Evolutionary conservation across 2,329 filamentous ascomycete genomes (phyloP).

Genomic region (Pleurostoma richardsiae): DNA sequence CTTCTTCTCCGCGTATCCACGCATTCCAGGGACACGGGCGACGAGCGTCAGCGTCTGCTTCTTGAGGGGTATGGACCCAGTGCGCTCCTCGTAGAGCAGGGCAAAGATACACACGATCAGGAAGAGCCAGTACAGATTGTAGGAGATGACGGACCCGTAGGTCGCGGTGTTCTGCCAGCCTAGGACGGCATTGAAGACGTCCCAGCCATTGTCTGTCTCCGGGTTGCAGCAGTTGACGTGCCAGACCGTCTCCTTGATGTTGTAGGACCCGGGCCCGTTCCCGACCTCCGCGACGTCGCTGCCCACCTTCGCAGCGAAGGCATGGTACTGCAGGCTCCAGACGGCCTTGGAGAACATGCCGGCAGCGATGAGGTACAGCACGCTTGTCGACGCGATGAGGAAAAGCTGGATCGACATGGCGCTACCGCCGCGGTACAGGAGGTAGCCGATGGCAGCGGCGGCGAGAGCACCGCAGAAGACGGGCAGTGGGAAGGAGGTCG

Average conservation of each 20-base stretch:
- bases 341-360: constrained; percentile 72
- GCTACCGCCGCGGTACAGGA: constrained; percentile 60
- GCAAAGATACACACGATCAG: constrained; percentile 60
- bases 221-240: constrained; percentile 84
- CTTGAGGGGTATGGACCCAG: constrained; percentile 41
- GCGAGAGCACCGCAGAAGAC: constrained; percentile 67
- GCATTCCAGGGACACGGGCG: background rate
- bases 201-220: constrained; percentile 75
- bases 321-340: constrained; percentile 65
- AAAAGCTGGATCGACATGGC: constrained; percentile 57
- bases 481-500: constrained; percentile 71
- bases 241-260: constrained; percentile 73
- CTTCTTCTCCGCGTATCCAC: background rate
- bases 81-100: constrained; percentile 62
- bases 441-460: constrained; percentile 62
- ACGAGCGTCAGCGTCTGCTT: constrained; percentile 14
- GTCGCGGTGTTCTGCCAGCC: constrained; percentile 89
- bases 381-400: constrained; percentile 70
- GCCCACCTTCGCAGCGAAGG: constrained; percentile 51
- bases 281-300: constrained; percentile 43
- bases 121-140: constrained; percentile 84
- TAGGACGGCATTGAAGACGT: constrained; percentile 79
- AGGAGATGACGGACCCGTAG: constrained; percentile 80
- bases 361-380: constrained; percentile 76
- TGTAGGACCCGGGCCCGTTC: constrained; percentile 67